phyloP scores from a whole-genome alignment of 2,329 filamentous ascomycete genomes.

The Pyrenophora tritici-repentis region DNA sequence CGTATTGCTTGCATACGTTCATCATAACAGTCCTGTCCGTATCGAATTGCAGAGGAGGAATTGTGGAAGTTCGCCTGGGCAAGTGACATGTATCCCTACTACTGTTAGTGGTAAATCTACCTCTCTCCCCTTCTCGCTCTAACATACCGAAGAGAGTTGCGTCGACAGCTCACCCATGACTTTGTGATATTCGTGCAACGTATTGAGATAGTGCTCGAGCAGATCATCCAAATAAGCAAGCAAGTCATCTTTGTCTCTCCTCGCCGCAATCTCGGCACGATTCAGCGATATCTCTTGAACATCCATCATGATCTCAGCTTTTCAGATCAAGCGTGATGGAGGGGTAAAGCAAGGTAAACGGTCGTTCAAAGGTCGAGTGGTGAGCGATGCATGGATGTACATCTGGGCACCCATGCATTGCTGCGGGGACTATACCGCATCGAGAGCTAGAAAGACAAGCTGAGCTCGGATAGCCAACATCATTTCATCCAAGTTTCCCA shows the following conservation, averaged over 20 bases:
- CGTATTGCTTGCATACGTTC: conserved; percentile 70
- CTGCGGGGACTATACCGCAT: conserved; percentile 24
- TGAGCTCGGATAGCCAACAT: conserved; percentile 19
- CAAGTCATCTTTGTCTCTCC: conserved; percentile 31
- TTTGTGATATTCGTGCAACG: conserved; percentile 69
- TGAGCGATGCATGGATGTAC: neutral
- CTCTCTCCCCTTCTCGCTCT: no score
- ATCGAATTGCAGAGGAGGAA: conserved; percentile 65
- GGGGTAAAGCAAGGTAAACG: no score
- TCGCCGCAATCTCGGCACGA: neutral
- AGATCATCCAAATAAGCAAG: conserved; percentile 63
- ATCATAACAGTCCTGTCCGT: conserved; percentile 74
- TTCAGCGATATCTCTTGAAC: neutral
- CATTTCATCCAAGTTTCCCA: conserved; percentile 10
- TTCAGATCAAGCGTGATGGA: neutral
- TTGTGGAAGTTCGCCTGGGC: conserved; percentile 77
- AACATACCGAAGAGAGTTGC: conserved; percentile 60
- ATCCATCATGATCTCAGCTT: conserved; percentile 14
- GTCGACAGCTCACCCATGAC: conserved; percentile 61
- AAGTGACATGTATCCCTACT: conserved; percentile 57
- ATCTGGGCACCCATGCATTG: neutral
- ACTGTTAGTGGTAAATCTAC: no score
- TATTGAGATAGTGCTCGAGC: conserved; percentile 66
- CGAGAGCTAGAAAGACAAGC: conserved; percentile 14
- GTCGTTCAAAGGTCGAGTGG: neutral